Conservation (phyloP, 2,329 filamentous ascomycete species). For the Cordyceps tenuipes region DNA sequence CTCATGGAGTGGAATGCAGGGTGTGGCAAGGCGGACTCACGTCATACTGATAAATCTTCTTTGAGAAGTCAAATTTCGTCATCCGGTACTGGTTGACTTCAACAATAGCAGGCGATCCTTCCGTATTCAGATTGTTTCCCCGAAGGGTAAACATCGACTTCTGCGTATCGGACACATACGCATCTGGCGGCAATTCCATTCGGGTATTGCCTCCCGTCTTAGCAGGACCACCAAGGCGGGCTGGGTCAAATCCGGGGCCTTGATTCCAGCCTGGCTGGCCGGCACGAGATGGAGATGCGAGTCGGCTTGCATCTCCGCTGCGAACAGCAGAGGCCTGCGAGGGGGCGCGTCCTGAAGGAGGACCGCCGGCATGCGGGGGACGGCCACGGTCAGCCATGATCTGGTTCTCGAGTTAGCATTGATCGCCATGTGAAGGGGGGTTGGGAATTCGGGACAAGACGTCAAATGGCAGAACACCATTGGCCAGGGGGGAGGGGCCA, state of each 20-base stretch:
- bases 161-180: conserved; percentile 33
- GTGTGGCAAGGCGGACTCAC: conserved; percentile 42
- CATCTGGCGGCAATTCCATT: conserved; percentile 51
- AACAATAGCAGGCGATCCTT: conserved; percentile 46
- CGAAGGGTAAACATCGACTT: conserved; percentile 29
- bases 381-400: conserved; percentile 26
- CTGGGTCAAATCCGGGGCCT: conserved; percentile 37
- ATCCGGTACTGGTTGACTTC: conserved; percentile 72
- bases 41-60: conserved; percentile 74
- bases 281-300: conserved; percentile 13
- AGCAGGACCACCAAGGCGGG: conserved; percentile 20
- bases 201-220: conserved; percentile 34
- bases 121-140: conserved; percentile 41
- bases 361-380: conserved; percentile 14
- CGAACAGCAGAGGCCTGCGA: not conserved
- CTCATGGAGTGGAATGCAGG: not conserved
- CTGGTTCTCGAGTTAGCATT: not conserved
- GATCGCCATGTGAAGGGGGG: not conserved
- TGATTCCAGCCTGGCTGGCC: conserved; percentile 20
- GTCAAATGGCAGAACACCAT: not conserved
- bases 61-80: conserved; percentile 42
- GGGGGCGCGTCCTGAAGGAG: not conserved
- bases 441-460: not conserved
- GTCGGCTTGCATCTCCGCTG: not conserved
- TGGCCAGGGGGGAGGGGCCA: not conserved